These are phyloP conservation scores for Salix arbutifolia DNA, from an alignment of 345 rosid species.

Conservation along the genomic window DNA sequence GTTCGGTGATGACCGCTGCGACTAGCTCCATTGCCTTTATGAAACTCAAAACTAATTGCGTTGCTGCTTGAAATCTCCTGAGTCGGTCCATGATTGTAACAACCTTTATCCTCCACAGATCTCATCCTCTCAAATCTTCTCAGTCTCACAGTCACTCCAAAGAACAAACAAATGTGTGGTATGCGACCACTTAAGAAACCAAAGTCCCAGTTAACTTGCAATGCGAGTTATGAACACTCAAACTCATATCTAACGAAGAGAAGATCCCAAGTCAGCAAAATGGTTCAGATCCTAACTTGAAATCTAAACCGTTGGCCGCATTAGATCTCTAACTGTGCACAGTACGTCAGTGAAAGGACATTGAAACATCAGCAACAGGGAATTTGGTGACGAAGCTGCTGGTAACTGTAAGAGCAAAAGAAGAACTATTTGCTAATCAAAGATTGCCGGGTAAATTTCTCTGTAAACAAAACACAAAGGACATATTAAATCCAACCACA, in stretches of 20 bases:
- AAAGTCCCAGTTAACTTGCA: constrained; percentile 3
- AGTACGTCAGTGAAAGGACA: neutral
- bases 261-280: neutral
- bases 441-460: constrained; percentile 1
- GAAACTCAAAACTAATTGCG: constrained; percentile 59
- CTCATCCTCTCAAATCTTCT: constrained; percentile 44
- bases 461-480: constrained; percentile 6
- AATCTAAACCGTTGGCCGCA: neutral
- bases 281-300: constrained; percentile 3
- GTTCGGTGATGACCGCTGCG: constrained; percentile 61
- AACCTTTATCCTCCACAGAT: constrained; percentile 59
- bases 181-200: constrained; percentile 5
- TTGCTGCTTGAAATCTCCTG: constrained; percentile 46
- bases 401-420: neutral
- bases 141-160: constrained; percentile 9
- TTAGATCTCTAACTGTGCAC: neutral
- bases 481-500: constrained; percentile 7
- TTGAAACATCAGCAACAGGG: neutral
- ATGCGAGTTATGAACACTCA: neutral
- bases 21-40: constrained; percentile 51
- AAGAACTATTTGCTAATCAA: neutral
- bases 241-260: neutral
- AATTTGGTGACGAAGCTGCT: no score
- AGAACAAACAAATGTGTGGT: neutral
- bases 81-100: constrained; percentile 41